Conservation (phyloP, 2,329 filamentous ascomycete genomes). For the Monilinia fructicola region DNA sequence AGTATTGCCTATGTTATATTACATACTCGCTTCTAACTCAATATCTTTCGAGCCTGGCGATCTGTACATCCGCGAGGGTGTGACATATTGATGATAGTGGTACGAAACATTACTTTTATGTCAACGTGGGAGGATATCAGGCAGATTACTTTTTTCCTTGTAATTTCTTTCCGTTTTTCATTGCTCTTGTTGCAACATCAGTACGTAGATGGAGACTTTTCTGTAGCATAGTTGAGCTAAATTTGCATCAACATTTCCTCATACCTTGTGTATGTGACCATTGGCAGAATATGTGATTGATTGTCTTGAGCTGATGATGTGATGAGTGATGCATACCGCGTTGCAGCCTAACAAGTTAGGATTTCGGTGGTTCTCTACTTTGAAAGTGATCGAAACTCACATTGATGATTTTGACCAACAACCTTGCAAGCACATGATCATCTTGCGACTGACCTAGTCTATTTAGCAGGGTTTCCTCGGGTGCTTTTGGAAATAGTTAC, state of each 20-base stretch:
- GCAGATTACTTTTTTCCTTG: conserved; percentile 35
- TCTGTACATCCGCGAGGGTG: conserved; percentile 35
- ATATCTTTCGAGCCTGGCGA: conserved; percentile 38
- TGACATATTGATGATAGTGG: conserved; percentile 36
- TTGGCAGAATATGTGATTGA: not conserved
- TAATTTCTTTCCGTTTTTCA: conserved; percentile 34
- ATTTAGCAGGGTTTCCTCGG: not conserved
- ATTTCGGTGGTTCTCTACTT: not conserved
- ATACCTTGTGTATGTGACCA: not conserved
- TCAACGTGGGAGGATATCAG: conserved; percentile 36
- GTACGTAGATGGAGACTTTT: conserved; percentile 30
- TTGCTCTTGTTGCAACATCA: conserved; percentile 34
- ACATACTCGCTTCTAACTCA: conserved; percentile 32
- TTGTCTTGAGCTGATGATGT: not conserved
- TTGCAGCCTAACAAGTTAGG: not conserved
- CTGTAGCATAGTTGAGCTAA: conserved; percentile 36
- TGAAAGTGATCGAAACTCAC: not conserved
- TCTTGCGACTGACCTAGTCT: not conserved
- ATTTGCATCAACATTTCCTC: conserved; percentile 3
- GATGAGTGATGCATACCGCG: not conserved
- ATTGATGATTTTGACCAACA: not conserved
- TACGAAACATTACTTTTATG: conserved; percentile 37
- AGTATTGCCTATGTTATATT: conserved; percentile 36
- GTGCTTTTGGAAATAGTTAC: not conserved
- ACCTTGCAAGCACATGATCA: not conserved